Base-by-base conservation (phyloP, 192 early-diverging fungal species). In the Rhizoclosmatium globosum region DNA sequence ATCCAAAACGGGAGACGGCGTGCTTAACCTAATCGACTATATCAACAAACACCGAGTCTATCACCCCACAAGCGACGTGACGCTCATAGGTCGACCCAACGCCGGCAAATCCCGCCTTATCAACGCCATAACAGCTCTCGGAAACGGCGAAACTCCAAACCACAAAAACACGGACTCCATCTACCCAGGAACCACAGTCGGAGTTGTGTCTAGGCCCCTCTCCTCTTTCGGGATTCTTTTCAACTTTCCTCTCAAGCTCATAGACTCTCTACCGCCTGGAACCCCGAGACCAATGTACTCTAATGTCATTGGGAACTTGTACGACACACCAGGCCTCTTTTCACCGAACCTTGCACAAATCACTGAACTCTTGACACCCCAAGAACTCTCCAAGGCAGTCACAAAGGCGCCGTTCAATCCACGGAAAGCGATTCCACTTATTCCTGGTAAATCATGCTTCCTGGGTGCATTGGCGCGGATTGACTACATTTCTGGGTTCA, bases 301-400 rank as follows among this genome's bases (percentile, higher is more conserved):
- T 31, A 19, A 23, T 21, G 7, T 13, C 66, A 68, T 46, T 43
- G 39, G 15, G 17, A 47, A 56, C 47, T 6, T 74, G 41, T 62
- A 48, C 39, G 72, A 74, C 60, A 74, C 72, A 2, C 72, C 72
- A 47, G 72, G 72, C 45, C 7, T 74, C 15, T 74, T 74, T 62
- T n/a, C n/a, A n/a, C 9, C 38, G 42, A 56, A n/a, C 69, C 47
- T 43, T n/a, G 59, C 72, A 39, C 72, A 60, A 42, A 56, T 59
- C 46, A 48, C 58, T 9, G 11, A 23, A 11, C 72, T 47, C 61
- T 45, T 68, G 11, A 68, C 66, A 4, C 43, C 43, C 9, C 66
- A 43, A 68, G 66, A 68, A 21, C 46, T 68, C 7, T 6, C 7
- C 4, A 4, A 42, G 13, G 44, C 44, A n/a, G 39, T 68, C 15